Evolutionary conservation across 306 rosid species (phyloP).

Genomic region (Sicyos edulis): DNA sequence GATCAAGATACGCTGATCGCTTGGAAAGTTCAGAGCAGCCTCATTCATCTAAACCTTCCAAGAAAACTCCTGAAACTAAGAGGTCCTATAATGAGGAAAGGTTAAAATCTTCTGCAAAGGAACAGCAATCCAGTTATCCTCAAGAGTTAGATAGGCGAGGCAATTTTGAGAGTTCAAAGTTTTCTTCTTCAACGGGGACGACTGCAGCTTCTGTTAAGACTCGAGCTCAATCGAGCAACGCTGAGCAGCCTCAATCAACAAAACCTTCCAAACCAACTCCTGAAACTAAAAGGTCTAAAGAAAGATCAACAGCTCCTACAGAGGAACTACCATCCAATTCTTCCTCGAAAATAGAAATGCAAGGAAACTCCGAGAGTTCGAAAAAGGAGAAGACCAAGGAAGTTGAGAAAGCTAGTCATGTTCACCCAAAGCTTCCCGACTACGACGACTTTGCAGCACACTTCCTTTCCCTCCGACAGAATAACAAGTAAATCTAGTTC

Average conservation of each 20-base stretch:
- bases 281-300: slow-evolving; percentile 34
- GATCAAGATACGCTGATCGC: slow-evolving; percentile 34
- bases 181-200: slow-evolving; percentile 24
- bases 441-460: slow-evolving; percentile 60
- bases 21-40: slow-evolving; percentile 13
- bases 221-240: slow-evolving; percentile 28
- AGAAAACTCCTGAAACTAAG: slow-evolving; percentile 29
- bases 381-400: slow-evolving; percentile 31
- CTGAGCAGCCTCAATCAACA: slow-evolving; percentile 26
- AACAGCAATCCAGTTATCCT: slow-evolving; percentile 23
- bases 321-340: slow-evolving; percentile 24
- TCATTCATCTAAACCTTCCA: slow-evolving; percentile 27
- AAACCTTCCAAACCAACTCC: slow-evolving; percentile 28
- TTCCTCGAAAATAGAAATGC: slow-evolving; percentile 24
- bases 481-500: slow-evolving; percentile 26
- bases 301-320: slow-evolving; percentile 29
- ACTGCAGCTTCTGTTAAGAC: slow-evolving; percentile 29
- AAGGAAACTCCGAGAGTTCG: slow-evolving; percentile 33
- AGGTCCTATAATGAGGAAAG: slow-evolving; percentile 31
- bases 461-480: slow-evolving; percentile 56
- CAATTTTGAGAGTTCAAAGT: slow-evolving; percentile 32
- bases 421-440: slow-evolving; percentile 89
- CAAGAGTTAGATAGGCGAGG: slow-evolving; percentile 25
- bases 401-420: slow-evolving; percentile 48
- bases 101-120: slow-evolving; percentile 25